phyloP scores from a whole-genome alignment of 306 rosid genomes.

The Sphenostylis stenocarpa region DNA sequence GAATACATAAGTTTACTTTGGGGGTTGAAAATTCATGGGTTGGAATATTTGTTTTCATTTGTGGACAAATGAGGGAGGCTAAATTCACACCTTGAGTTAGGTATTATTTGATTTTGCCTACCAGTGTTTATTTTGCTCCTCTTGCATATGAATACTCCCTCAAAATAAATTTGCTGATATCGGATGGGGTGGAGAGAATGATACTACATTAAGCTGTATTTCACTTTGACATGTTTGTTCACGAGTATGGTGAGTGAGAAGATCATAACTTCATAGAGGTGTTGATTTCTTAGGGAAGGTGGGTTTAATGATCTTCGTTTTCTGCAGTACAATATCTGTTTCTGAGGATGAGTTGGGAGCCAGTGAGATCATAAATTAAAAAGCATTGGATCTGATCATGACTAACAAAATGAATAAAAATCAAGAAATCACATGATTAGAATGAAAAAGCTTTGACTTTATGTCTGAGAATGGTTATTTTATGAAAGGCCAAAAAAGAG shows the following conservation, averaged over 20 bases:
- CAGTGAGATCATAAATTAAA: not conserved
- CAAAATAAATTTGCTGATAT: not conserved
- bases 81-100: not conserved
- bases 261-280: constrained; percentile 7
- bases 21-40: constrained; percentile 7
- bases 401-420: not conserved
- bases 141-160: not conserved
- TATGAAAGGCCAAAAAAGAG: not conserved
- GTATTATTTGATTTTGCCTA: not conserved
- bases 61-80: constrained; percentile 19
- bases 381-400: not conserved
- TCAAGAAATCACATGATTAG: not conserved
- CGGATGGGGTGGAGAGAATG: not conserved
- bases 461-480: constrained; percentile 6
- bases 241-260: not conserved
- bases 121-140: not conserved
- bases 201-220: constrained; percentile 6
- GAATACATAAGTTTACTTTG: not conserved
- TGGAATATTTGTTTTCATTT: constrained; percentile 18
- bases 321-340: constrained; percentile 2
- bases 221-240: constrained; percentile 18
- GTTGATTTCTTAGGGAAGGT: not conserved
- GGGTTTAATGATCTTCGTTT: constrained; percentile 16
- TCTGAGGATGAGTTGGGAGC: not conserved
- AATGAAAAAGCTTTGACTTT: constrained; percentile 4